Evolutionary conservation across 2,329 filamentous ascomycete species (phyloP), one percentile per base, ranked within the genome.

Genomic region (Tricladium varicosporioides): DNA sequence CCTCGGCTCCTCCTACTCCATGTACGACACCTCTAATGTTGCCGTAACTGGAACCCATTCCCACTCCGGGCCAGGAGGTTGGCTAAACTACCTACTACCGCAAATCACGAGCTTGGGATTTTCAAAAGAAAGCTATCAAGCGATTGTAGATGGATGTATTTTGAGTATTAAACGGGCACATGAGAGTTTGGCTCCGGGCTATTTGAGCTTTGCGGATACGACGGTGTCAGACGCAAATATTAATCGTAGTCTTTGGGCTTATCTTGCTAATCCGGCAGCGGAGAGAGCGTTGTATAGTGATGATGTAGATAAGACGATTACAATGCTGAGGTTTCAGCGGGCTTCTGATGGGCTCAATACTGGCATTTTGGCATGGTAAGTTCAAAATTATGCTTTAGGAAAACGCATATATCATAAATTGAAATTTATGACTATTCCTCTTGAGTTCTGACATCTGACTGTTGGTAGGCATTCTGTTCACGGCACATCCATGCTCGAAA

Each of bases 21-120:
- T 87, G 47, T 97, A 97, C 72, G 83, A 80, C 36, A 82, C 88
- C 67, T 81, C 88, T 67, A 97, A 96, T 67, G 75, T 97, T 27
- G 93, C 93, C 31, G 81, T 97, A 16, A 96, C 91, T 0, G 93
- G 92, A 54, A 97, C 93, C 0, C 93, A 97, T 72, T 92, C 89
- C 22, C 93, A 97, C 73, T 87, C 92, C 31, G 92, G 92, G 0
- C 92, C 93, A 0, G 93, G 89, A 2, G 93, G 88, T 5, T 97
- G 91, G 90, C 79, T 94, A 70, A 97, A 97, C 73, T 97, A 97
- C 70, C 80, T 97, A 10, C 79, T 97, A 5, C 93, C 92, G 2
- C 92, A 97, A 70, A 87, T 97, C 62, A 95, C 93, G 0, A 92
- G 86, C 66, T 79, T 88, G 55, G 93, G 93, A 0, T 96, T 96